phyloP scores from a whole-genome alignment of 1,139 yeast genomes.

The Taphrina pruni region DNA sequence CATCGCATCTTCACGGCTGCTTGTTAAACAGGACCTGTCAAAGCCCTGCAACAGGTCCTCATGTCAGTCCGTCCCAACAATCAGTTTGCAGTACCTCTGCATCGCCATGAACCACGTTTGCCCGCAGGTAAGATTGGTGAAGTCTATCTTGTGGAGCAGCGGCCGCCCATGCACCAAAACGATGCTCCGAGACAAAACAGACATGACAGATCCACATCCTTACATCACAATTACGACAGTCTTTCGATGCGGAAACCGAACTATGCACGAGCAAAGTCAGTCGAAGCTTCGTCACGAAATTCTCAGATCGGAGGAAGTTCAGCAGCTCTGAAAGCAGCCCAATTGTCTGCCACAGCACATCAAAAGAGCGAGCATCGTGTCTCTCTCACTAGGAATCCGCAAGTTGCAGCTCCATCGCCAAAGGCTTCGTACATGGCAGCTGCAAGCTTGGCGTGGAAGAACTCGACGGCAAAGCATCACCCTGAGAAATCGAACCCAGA shows the following conservation, averaged over 20 bases:
- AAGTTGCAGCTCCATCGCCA: slow-evolving; percentile 19
- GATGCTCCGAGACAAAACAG: slow-evolving; percentile 15
- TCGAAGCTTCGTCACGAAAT: slow-evolving; percentile 7
- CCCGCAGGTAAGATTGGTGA: not conserved
- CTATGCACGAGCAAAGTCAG: slow-evolving; percentile 16
- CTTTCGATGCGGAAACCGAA: slow-evolving; percentile 6
- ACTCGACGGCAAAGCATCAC: slow-evolving; percentile 27
- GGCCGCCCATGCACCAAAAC: not conserved
- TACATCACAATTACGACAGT: slow-evolving; percentile 17
- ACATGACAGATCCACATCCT: slow-evolving; percentile 18
- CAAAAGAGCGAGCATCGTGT: slow-evolving; percentile 2
- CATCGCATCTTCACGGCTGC: not conserved
- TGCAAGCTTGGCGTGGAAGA: slow-evolving; percentile 38
- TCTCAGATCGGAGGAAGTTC: slow-evolving; percentile 9
- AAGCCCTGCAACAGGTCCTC: too few species aligned
- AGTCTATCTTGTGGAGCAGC: slow-evolving; percentile 9
- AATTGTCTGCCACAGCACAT: slow-evolving; percentile 31
- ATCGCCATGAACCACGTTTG: slow-evolving; percentile 13
- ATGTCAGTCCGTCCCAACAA: slow-evolving; percentile 1
- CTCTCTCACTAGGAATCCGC: not conserved
- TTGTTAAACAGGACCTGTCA: not conserved
- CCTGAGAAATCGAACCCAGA: not conserved
- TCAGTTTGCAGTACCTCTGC: slow-evolving; percentile 13
- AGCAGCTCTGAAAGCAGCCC: slow-evolving; percentile 37
- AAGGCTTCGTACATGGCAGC: slow-evolving; percentile 32